Evolutionary conservation across 2,329 filamentous ascomycete species (phyloP), one percentile per base, ranked within the genome.

Genomic region (Fusarium nelsonii): DNA sequence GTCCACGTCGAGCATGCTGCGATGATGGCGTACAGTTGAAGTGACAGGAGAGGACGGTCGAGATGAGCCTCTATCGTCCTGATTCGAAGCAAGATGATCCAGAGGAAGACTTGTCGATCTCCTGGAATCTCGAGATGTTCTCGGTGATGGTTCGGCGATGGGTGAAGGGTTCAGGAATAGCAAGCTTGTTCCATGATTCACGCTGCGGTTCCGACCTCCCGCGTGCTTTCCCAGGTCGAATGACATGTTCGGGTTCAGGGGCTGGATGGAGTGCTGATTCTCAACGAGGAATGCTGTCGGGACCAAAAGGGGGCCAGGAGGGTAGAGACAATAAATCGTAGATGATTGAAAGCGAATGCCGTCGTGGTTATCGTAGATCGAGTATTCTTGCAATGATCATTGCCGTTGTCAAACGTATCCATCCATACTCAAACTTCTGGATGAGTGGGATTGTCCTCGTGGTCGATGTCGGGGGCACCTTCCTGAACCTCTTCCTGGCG

Each of bases 1-100:
- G 26, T 67, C 84, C 18, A 87, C 78, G 45, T 85, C 82, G 20
- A 87, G 78, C 85, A 88, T 85, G 75, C 85, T 88, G 62, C 83
- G 81, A 68, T 82, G 85, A 43, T 79, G 79, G 8, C 68, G 78
- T 36, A 74, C 58, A 6, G 69, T 72, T n/a, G 49, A 53, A 20
- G 70, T 58, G 3, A 66, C 43, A 36, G 53, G 55, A 10, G 69
- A 50, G 4, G 68, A 33, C 12, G 44, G 18, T 20, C 62, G 58
- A 18, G 53, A 51, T 14, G 52, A 41, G 8, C 44, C 33, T 15
- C 36, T 10, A 26, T 66, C 70, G 11, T 69, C 23, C 68, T 37
- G 72, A 63, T 9, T 49, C 69, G 10, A 18, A 2, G 23, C 20
- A 23, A 18, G 23, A 15, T 18, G 8, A n/a, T 18, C 40, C 15